These are phyloP conservation scores for Aureobasidium uvarum DNA, from an alignment of 2,329 filamentous ascomycete species.

Conservation along the genomic window DNA sequence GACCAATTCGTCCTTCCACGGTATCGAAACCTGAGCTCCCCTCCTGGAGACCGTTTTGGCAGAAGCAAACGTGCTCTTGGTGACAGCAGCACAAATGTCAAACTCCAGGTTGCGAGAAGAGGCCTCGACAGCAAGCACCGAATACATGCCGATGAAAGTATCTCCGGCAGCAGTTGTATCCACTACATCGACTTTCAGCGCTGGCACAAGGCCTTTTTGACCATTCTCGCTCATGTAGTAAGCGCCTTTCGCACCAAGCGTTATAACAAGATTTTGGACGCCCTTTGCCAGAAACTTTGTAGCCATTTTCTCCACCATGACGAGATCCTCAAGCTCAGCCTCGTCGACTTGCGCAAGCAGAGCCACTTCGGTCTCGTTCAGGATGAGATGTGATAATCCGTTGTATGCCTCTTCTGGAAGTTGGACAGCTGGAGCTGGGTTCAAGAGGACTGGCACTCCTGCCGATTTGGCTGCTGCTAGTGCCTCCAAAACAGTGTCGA, in stretches of 20 bases:
- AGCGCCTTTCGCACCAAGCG: conserved; percentile 70
- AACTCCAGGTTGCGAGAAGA: not conserved
- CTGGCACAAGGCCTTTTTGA: conserved; percentile 39
- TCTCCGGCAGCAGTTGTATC: conserved; percentile 95
- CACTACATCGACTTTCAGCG: conserved; percentile 71
- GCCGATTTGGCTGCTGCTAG: conserved; percentile 32
- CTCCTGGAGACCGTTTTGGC: conserved; percentile 7
- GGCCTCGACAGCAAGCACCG: conserved; percentile 4
- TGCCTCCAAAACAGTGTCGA: conserved; percentile 40
- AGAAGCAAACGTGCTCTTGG: conserved; percentile 9
- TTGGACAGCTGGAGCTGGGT: conserved; percentile 70
- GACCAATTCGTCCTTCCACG: conserved; percentile 1
- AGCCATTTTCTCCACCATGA: not conserved
- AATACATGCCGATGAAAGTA: conserved; percentile 71
- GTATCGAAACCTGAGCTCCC: conserved; percentile 10
- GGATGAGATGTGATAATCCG: conserved; percentile 62
- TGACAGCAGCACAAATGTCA: conserved; percentile 15
- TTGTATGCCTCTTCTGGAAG: conserved; percentile 67
- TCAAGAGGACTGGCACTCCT: conserved; percentile 58
- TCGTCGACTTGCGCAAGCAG: conserved; percentile 58
- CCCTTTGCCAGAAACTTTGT: conserved; percentile 59
- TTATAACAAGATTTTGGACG: conserved; percentile 75
- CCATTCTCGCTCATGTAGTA: conserved; percentile 4
- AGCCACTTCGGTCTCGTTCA: conserved; percentile 87
- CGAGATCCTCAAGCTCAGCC: conserved; percentile 48